Base-by-base conservation (phyloP, 176 grass and related monocot genomes). In the Alopecurus myosuroides region DNA sequence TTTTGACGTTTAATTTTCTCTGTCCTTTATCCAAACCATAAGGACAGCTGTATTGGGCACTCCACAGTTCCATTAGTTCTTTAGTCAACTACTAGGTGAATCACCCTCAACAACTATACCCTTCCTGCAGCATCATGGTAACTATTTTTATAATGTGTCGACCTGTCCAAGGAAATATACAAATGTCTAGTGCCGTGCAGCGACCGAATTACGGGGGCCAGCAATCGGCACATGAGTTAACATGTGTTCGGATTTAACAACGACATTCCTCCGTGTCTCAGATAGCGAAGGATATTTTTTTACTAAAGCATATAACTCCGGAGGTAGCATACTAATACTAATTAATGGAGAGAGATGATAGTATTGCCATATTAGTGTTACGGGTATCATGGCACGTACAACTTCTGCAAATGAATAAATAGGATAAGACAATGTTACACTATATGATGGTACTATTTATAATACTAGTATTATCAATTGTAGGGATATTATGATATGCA, bases 171-270 rank as follows among this genome's bases (percentile, higher is more conserved):
- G 3, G 42, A 42, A 84, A 34, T 56, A 75, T 63, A 74, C 26
- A 84, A 25, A 78, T 85, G 68, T 39, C 29, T 46, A 2, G 11
- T 76, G 26, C 20, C 57, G 76, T 84, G 67, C 33, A 22, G 73
- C 9, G 76, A 80, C 76, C 84, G 46, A 80, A 56, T 14, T 52
- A 35, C 79, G 26, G 76, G 68, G 26, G 45, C 7, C 46, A 14
- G 34, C 26, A 46, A 56, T 80, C 3, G 26, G 45, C 87, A 88
- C 76, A 29, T 84, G 68, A 44, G 23, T 11, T 79, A 74, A 48
- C 70, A 48, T 74, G 70, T 3, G 41, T 48, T 29, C 41, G 70
- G 68, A 74, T 23, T 17, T 84, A 41, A 46, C 53, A 64, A 41
- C 4, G 71, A 82, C 79, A 88, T 83, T 36, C 79, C 28, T 60